phyloP scores from a whole-genome alignment of 2,329 filamentous ascomycete species.

The Lachnum nothofagi region DNA sequence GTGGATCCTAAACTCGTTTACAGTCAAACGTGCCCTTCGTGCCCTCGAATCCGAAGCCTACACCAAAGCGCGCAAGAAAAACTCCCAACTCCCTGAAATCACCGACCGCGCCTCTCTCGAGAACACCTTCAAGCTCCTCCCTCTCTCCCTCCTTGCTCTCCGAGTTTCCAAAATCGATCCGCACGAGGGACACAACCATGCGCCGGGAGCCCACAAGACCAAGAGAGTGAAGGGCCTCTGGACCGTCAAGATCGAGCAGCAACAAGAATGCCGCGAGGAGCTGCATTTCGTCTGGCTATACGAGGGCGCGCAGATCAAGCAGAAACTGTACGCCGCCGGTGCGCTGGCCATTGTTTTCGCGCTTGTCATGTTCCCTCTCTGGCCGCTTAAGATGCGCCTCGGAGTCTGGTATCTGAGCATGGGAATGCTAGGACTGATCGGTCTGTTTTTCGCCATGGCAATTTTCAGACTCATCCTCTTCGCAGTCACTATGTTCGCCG shows the following conservation, averaged over 20 bases:
- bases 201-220: constrained; percentile 57
- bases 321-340: constrained; percentile 82
- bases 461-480: constrained; percentile 96
- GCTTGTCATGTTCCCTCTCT: constrained; percentile 90
- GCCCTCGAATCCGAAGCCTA: constrained; percentile 86
- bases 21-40: constrained; percentile 93
- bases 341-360: constrained; percentile 80
- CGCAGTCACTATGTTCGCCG: constrained; percentile 80
- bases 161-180: constrained; percentile 80
- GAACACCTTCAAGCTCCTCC: constrained; percentile 90
- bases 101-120: constrained; percentile 84
- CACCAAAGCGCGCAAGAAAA: constrained; percentile 82
- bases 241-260: constrained; percentile 92
- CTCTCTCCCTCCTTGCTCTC: constrained; percentile 87
- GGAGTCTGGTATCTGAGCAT: constrained; percentile 98
- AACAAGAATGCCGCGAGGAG: constrained; percentile 81
- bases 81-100: constrained; percentile 80
- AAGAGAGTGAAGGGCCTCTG: constrained; percentile 94
- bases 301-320: constrained; percentile 89
- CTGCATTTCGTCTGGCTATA: constrained; percentile 97
- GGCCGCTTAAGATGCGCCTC: constrained; percentile 84
- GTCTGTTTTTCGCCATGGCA: constrained; percentile 94
- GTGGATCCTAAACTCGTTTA: constrained; percentile 12
- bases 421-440: constrained; percentile 83
- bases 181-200: constrained; percentile 68